A percentile compares a stretch with the other conserved stretches of the same genome.
These are phyloP conservation scores for Penicillium coprophilum DNA, from an alignment of 495 filamentous ascomycete genomes.

Conservation along the genomic window DNA sequence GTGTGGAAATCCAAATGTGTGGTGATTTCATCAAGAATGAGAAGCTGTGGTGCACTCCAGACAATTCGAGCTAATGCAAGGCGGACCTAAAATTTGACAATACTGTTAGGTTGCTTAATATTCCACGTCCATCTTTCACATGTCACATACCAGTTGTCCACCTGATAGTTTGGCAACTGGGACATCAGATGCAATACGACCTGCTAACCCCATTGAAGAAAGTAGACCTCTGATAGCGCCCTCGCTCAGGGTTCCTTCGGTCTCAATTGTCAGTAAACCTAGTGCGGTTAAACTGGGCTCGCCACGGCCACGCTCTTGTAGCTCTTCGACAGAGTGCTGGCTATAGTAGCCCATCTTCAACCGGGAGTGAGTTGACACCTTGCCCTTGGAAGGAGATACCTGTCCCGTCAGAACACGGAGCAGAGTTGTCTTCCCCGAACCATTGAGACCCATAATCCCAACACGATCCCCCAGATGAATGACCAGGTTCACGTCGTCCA, in stretches of 20 bases:
- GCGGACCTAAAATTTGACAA: conserved; percentile 51
- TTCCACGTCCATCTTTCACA: not conserved
- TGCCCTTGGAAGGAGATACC: conserved; percentile 48
- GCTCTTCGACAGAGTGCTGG: conserved; percentile 70
- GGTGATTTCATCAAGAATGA: conserved; percentile 80
- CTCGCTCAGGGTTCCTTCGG: conserved; percentile 53
- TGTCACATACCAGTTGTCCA: conserved; percentile 58
- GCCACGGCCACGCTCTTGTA: conserved; percentile 49
- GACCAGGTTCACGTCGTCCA: conserved; percentile 62
- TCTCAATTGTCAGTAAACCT: conserved; percentile 51
- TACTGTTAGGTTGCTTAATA: not conserved
- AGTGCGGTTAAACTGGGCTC: conserved; percentile 61
- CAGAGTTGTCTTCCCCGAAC: conserved; percentile 71
- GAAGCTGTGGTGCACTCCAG: conserved; percentile 65
- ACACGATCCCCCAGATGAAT: conserved; percentile 69
- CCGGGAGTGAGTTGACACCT: conserved; percentile 61
- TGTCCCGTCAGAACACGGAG: conserved; percentile 54
- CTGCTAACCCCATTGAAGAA: conserved; percentile 62
- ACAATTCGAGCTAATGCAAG: conserved; percentile 68
- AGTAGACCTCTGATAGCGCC: conserved; percentile 61
- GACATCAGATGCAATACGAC: conserved; percentile 65
- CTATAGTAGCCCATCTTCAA: conserved; percentile 70
- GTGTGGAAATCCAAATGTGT: conserved; percentile 84
- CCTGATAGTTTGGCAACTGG: conserved; percentile 68
- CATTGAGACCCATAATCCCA: conserved; percentile 72